Evolutionary conservation across 1,284 basidiomycete species (phyloP).

Genomic region (Schizophyllum amplum): DNA sequence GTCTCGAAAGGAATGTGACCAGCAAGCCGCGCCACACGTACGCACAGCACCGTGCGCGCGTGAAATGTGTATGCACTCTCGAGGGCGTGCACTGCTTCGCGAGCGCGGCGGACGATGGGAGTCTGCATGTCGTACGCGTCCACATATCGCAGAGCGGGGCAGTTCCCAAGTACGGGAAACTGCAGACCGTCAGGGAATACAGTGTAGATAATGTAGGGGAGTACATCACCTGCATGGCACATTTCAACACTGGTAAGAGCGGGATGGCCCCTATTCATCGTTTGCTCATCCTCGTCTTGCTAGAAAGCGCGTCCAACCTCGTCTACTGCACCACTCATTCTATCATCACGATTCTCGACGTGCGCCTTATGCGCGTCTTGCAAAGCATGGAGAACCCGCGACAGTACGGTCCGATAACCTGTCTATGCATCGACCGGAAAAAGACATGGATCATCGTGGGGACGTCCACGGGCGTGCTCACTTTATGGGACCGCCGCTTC

Average conservation of each 20-base stretch:
- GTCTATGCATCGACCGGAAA: constrained; percentile 76
- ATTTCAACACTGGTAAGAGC: constrained; percentile 62
- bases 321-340: constrained; percentile 83
- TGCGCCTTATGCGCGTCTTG: constrained; percentile 76
- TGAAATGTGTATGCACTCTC: constrained; percentile 76
- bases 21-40: constrained; percentile 74
- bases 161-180: constrained; percentile 71
- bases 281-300: neutral
- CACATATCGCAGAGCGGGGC: constrained; percentile 57
- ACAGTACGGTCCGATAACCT: constrained; percentile 82
- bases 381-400: constrained; percentile 78
- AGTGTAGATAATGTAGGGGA: constrained; percentile 62
- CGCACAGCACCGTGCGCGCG: constrained; percentile 68
- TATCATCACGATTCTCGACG: constrained; percentile 71
- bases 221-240: constrained; percentile 70
- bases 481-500: constrained; percentile 93
- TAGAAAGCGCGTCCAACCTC: constrained; percentile 67
- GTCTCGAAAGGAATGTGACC: constrained; percentile 50
- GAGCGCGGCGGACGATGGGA: constrained; percentile 81
- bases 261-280: neutral
- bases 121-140: constrained; percentile 76
- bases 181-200: constrained; percentile 74
- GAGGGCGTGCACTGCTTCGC: constrained; percentile 85
- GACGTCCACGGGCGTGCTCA: constrained; percentile 76
- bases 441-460: constrained; percentile 85